Evolutionary conservation across 176 grass and related monocot species (phyloP).

Genomic region (Zoysia pacifica): DNA sequence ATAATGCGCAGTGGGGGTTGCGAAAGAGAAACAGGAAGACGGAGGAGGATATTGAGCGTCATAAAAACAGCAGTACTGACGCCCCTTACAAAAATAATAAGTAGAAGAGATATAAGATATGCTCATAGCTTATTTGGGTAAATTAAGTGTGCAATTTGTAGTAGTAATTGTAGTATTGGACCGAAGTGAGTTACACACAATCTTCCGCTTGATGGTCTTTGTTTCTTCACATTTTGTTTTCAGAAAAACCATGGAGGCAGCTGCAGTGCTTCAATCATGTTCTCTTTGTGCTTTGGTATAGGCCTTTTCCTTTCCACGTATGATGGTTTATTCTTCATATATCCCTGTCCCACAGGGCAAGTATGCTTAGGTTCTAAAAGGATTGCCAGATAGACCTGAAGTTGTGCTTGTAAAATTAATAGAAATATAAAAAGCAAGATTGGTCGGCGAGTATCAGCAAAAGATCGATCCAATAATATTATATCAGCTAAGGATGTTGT

Average conservation of each 20-base stretch:
- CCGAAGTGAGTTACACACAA: constrained; percentile 14
- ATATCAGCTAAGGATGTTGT: constrained; percentile 91
- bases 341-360: neutral
- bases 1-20: too few relatives aligned
- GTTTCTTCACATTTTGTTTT: neutral
- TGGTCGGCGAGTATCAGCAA: constrained; percentile 60
- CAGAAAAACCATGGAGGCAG: neutral
- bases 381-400: constrained; percentile 83
- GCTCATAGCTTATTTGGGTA: too few relatives aligned
- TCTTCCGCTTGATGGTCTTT: neutral
- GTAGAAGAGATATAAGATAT: too few relatives aligned
- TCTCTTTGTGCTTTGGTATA: neutral
- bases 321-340: constrained; percentile 3
- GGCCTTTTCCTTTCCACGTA: neutral
- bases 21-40: too few relatives aligned
- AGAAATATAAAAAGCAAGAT: constrained; percentile 91
- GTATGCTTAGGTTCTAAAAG: constrained; percentile 87
- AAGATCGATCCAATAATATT: constrained; percentile 80
- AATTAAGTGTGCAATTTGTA: constrained; percentile 33
- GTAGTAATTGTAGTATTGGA: constrained; percentile 34
- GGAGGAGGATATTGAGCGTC: too few relatives aligned
- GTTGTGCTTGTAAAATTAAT: constrained; percentile 87
- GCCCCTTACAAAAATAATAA: too few relatives aligned
- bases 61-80: too few relatives aligned
- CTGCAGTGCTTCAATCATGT: neutral